Conservation (phyloP, 2,329 filamentous ascomycete species). For the Trichoderma sp. region DNA sequence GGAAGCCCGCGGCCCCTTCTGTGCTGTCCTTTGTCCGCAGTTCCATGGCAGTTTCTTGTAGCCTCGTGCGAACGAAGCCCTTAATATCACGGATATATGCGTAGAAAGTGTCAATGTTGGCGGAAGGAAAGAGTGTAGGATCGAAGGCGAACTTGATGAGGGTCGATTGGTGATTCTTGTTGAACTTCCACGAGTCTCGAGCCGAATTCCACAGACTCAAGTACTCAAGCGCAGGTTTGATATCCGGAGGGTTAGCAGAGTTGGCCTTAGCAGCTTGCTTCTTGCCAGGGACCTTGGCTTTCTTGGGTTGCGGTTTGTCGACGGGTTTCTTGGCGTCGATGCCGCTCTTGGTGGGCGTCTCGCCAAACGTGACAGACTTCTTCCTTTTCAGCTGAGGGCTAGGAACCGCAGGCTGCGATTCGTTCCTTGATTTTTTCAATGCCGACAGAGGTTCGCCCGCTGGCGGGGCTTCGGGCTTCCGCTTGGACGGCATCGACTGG, state of each 20-base stretch:
- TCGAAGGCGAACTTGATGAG: slow-evolving; percentile 83
- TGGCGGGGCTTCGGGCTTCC: slow-evolving; percentile 41
- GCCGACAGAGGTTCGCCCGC: slow-evolving; percentile 32
- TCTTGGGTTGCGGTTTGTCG: slow-evolving; percentile 36
- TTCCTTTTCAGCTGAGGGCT: slow-evolving; percentile 39
- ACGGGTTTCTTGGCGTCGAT: slow-evolving; percentile 28
- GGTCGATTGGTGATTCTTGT: slow-evolving; percentile 86
- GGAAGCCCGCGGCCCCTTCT: slow-evolving; percentile 49
- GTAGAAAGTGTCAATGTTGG: slow-evolving; percentile 69
- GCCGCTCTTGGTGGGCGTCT: slow-evolving; percentile 42
- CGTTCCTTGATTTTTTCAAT: slow-evolving; percentile 40
- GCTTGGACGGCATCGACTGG: slow-evolving; percentile 39
- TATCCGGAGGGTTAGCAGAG: slow-evolving; percentile 42
- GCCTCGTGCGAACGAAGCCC: slow-evolving; percentile 68
- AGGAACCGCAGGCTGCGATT: slow-evolving; percentile 30
- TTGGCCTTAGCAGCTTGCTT: slow-evolving; percentile 42
- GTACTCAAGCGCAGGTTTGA: slow-evolving; percentile 72
- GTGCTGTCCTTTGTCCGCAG: slow-evolving; percentile 59
- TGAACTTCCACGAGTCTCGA: slow-evolving; percentile 85
- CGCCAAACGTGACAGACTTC: slow-evolving; percentile 54
- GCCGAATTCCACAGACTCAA: slow-evolving; percentile 73
- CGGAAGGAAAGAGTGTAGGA: slow-evolving; percentile 66
- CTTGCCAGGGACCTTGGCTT: slow-evolving; percentile 43
- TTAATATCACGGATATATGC: slow-evolving; percentile 79
- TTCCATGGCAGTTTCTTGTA: slow-evolving; percentile 66